These are phyloP conservation scores for Parsonsia alboflavescens DNA, from an alignment of 257 asterid genomes.

Conservation along the genomic window DNA sequence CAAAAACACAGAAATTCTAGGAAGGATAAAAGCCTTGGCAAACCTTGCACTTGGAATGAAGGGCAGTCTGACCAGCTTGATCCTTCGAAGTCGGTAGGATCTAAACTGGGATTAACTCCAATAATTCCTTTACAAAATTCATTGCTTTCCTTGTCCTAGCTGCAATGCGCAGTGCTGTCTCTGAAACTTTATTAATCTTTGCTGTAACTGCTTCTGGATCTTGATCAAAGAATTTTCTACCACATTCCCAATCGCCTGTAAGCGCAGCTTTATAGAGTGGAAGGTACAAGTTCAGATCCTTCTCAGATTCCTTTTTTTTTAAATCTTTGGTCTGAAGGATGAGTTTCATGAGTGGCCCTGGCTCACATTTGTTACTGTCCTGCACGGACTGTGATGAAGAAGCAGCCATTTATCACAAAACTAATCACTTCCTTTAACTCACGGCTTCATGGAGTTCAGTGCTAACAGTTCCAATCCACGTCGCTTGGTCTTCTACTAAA, in stretches of 20 bases:
- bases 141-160: constrained; percentile 29
- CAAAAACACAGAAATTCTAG: not conserved
- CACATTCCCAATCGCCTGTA: constrained; percentile 35
- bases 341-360: constrained; percentile 31
- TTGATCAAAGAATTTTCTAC: constrained; percentile 28
- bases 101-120: constrained; percentile 28
- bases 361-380: constrained; percentile 12
- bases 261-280: constrained; percentile 37
- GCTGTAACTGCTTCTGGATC: constrained; percentile 35
- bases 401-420: constrained; percentile 21
- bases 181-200: constrained; percentile 29
- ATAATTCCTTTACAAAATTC: constrained; percentile 29
- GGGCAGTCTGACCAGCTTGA: constrained; percentile 30
- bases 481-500: too few relatives aligned
- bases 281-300: constrained; percentile 36
- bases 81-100: constrained; percentile 17
- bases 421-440: too few relatives aligned
- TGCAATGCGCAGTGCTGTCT: constrained; percentile 33
- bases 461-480: too few relatives aligned
- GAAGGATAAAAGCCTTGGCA: not conserved
- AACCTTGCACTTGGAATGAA: constrained; percentile 16
- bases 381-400: constrained; percentile 15
- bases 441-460: too few relatives aligned
- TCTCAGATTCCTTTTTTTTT: constrained; percentile 24
- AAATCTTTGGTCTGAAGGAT: constrained; percentile 15